Evolutionary conservation across 306 rosid genomes (phyloP).

Genomic region (Elaeagnus macrophylla): DNA sequence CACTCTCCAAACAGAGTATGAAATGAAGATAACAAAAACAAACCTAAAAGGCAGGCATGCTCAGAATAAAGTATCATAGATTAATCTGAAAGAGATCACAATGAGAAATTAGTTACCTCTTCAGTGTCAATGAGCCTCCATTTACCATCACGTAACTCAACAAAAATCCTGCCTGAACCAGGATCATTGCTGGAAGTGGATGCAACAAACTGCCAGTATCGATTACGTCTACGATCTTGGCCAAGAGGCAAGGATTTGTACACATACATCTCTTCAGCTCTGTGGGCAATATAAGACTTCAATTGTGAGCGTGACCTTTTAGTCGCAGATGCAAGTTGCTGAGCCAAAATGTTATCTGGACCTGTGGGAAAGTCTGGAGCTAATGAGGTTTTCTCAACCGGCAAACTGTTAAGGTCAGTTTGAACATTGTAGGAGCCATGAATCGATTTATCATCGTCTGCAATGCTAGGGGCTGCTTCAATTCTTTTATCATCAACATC

Average conservation of each 20-base stretch:
- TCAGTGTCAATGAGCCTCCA: constrained; percentile 94
- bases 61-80: not conserved
- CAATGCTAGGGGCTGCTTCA: constrained; percentile 56
- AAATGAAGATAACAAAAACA: not conserved
- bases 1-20: too few relatives aligned
- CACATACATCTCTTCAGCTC: constrained; percentile 91
- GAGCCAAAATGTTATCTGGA: constrained; percentile 60
- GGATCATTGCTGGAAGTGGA: constrained; percentile 94
- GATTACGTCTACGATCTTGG: constrained; percentile 91
- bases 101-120: constrained; percentile 47
- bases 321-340: constrained; percentile 66
- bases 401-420: constrained; percentile 28
- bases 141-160: constrained; percentile 68
- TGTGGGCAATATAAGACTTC: constrained; percentile 79
- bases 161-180: constrained; percentile 92
- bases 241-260: constrained; percentile 98
- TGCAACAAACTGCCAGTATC: constrained; percentile 94
- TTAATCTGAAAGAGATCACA: not conserved
- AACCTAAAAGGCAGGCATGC: not conserved
- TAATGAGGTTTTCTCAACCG: constrained; percentile 41
- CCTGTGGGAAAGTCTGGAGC: constrained; percentile 50
- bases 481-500: constrained; percentile 42
- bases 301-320: constrained; percentile 92
- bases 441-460: constrained; percentile 48
- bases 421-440: constrained; percentile 28